These are phyloP conservation scores for Termitomyces sp. DNA, from an alignment of 768 basidiomycete species.

Conservation along the genomic window DNA sequence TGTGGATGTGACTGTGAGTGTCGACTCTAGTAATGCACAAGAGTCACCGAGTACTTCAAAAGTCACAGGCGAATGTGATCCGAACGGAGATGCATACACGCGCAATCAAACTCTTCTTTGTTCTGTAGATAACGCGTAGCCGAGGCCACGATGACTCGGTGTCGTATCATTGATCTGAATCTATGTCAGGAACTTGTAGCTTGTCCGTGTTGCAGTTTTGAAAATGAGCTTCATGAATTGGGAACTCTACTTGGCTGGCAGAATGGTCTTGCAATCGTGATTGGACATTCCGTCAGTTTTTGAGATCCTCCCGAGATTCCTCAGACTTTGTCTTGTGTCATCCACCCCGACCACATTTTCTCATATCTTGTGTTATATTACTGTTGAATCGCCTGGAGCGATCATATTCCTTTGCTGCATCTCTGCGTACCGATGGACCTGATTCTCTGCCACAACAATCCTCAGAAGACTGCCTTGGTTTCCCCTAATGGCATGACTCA, in stretches of 20 bases:
- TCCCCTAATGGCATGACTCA: slow-evolving; percentile 46
- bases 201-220: background rate
- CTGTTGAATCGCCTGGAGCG: slow-evolving; percentile 8
- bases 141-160: background rate
- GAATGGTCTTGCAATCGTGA: background rate
- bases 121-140: too few relatives aligned
- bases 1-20: too few relatives aligned
- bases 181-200: background rate
- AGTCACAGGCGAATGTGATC: background rate
- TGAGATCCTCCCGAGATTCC: background rate
- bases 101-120: background rate
- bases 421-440: slow-evolving; percentile 34
- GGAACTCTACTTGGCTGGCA: background rate
- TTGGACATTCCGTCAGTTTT: background rate
- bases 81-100: background rate
- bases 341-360: background rate
- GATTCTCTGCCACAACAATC: slow-evolving; percentile 47
- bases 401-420: background rate
- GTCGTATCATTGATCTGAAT: background rate
- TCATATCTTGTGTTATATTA: background rate
- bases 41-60: background rate
- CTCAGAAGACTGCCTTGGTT: slow-evolving; percentile 41
- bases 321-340: background rate
- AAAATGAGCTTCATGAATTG: background rate
- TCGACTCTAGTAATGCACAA: background rate